phyloP scores from a whole-genome alignment of 257 asterid genomes.

The Nicotiana attenuata region DNA sequence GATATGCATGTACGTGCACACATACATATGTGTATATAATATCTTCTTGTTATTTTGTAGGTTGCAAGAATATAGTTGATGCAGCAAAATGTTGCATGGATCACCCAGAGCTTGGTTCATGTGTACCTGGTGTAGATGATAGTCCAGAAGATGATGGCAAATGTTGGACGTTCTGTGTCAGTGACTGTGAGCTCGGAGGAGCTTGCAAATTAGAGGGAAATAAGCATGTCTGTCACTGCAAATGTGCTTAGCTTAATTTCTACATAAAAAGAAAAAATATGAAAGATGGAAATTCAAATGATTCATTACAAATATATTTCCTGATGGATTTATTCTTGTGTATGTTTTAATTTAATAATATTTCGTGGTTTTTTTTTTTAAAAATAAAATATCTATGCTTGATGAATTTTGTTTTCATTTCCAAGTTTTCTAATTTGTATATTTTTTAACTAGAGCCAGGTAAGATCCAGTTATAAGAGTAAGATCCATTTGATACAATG shows the following conservation, averaged over 20 bases:
- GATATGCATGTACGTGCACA: too few relatives aligned
- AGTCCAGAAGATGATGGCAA: slow-evolving; percentile 6
- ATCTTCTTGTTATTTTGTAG: not conserved
- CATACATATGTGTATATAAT: not conserved
- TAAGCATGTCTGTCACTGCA: slow-evolving; percentile 14
- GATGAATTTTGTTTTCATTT: too few relatives aligned
- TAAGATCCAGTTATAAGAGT: too few relatives aligned
- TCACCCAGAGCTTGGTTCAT: not conserved
- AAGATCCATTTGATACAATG: too few relatives aligned
- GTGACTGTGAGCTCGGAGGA: slow-evolving; percentile 18
- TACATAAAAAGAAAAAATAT: not conserved
- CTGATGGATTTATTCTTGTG: not conserved
- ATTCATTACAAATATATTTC: not conserved
- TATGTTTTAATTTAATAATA: not conserved
- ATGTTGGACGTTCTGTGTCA: slow-evolving; percentile 15
- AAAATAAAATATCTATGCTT: too few relatives aligned
- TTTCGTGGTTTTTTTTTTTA: too few relatives aligned
- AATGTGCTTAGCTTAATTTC: not conserved
- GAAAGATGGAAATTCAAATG: not conserved
- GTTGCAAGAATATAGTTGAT: not conserved
- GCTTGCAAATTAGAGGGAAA: slow-evolving; percentile 2
- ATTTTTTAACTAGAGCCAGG: too few relatives aligned
- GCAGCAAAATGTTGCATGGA: not conserved
- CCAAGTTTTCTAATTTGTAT: too few relatives aligned
- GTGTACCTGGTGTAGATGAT: slow-evolving; percentile 9